These are phyloP conservation scores for Myrica gale DNA, from an alignment of 306 rosid species.

Conservation along the genomic window DNA sequence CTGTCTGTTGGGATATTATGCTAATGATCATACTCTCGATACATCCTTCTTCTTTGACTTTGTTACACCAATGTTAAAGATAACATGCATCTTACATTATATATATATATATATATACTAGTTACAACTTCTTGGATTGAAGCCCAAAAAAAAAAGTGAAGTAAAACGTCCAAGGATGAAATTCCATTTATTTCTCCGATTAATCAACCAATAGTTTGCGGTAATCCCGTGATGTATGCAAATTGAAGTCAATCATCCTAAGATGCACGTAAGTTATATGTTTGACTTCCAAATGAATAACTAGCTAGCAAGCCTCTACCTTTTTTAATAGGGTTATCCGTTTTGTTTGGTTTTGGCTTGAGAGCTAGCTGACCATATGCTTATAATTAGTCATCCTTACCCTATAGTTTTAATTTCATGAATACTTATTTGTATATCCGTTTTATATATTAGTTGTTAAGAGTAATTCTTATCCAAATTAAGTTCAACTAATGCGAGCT, in stretches of 20 bases:
- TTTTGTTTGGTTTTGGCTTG: background rate
- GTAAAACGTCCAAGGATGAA: background rate
- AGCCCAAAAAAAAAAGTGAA: background rate
- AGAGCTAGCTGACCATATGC: too few species aligned
- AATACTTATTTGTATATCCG: background rate
- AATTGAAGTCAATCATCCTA: constrained; percentile 19
- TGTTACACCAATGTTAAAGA: too few species aligned
- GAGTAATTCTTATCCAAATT: background rate
- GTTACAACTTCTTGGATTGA: too few species aligned
- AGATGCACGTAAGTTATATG: constrained; percentile 16
- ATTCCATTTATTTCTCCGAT: too few species aligned
- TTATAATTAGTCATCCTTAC: background rate
- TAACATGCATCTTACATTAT: too few species aligned
- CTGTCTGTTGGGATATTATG: too few species aligned
- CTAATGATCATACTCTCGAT: too few species aligned
- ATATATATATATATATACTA: too few species aligned
- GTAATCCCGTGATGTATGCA: background rate
- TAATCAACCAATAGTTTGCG: background rate
- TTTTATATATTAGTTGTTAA: constrained; percentile 3
- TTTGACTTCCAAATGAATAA: background rate
- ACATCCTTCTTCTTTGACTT: too few species aligned
- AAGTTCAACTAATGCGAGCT: constrained; percentile 8
- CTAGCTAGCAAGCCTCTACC: background rate
- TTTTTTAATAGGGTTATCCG: background rate
- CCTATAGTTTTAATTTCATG: background rate